These are phyloP conservation scores for Yamadazyma diospyri DNA, from an alignment of 1,139 yeast species.

Conservation along the genomic window DNA sequence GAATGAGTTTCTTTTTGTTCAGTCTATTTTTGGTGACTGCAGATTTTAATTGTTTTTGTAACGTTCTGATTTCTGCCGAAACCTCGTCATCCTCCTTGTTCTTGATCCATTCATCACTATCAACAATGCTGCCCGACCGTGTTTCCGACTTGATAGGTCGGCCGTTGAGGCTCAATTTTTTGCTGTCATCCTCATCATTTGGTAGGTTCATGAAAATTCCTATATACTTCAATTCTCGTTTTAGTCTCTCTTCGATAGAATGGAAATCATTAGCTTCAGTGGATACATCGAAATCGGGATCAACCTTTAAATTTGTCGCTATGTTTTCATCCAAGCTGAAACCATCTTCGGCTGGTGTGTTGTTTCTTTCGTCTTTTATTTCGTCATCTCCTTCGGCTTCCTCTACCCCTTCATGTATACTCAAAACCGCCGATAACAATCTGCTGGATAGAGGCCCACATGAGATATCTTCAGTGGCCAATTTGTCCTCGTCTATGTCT, in stretches of 20 bases:
- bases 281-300: constrained; percentile 33
- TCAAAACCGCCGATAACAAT: constrained; percentile 73
- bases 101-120: constrained; percentile 70
- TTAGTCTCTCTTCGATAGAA: constrained; percentile 80
- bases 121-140: constrained; percentile 38
- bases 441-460: constrained; percentile 93
- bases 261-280: constrained; percentile 57
- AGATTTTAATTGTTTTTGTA: constrained; percentile 66
- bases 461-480: constrained; percentile 73
- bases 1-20: constrained; percentile 63
- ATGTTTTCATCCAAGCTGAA: constrained; percentile 28
- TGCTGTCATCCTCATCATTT: constrained; percentile 21
- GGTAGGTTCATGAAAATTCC: constrained; percentile 79
- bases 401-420: constrained; percentile 44
- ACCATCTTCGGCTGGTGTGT: constrained; percentile 7
- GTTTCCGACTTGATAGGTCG: constrained; percentile 18
- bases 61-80: constrained; percentile 71
- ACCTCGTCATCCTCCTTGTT: constrained; percentile 93
- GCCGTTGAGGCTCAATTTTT: constrained; percentile 22
- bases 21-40: constrained; percentile 63
- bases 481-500: constrained; percentile 54
- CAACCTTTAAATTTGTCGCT: constrained; percentile 36
- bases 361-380: constrained; percentile 7
- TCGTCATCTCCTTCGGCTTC: constrained; percentile 19
- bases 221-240: constrained; percentile 82